Evolutionary conservation across 208 protist species (phyloP).

Genomic region (Leishmania aethiopica): DNA sequence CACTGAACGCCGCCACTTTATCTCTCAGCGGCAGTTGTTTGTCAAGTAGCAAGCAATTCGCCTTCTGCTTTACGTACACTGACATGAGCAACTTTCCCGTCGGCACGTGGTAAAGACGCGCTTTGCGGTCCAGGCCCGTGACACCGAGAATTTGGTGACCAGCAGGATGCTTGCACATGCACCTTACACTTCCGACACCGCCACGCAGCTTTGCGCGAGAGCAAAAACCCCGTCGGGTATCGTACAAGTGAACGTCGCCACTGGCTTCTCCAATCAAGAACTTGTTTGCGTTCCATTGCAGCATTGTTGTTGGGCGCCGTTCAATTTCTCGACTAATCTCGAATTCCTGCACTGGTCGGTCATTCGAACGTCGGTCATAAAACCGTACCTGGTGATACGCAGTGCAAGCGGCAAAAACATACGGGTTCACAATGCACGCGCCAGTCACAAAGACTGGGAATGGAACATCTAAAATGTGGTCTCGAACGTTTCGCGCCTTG

Average conservation of each 20-base stretch:
- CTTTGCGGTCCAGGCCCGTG: constrained; percentile 78
- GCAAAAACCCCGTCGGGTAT: constrained; percentile 82
- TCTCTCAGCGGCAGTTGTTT: constrained; percentile 63
- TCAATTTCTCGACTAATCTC: constrained; percentile 83
- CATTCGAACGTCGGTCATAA: constrained; percentile 76
- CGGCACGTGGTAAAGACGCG: constrained; percentile 81
- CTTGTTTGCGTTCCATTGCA: constrained; percentile 90
- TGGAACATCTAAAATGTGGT: constrained; percentile 82
- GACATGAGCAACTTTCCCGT: constrained; percentile 77
- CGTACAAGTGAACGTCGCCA: constrained; percentile 86
- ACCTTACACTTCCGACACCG: constrained; percentile 82
- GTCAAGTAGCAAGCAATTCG: constrained; percentile 70
- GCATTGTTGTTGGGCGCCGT: constrained; percentile 68
- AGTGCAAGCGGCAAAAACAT: constrained; percentile 74
- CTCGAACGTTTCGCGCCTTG: constrained; percentile 57
- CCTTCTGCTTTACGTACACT: constrained; percentile 78
- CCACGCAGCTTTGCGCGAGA: constrained; percentile 81
- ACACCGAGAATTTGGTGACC: constrained; percentile 81
- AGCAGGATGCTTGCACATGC: constrained; percentile 83
- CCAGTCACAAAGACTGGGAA: constrained; percentile 76
- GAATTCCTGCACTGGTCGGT: constrained; percentile 81
- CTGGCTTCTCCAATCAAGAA: constrained; percentile 86
- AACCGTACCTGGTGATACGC: constrained; percentile 87
- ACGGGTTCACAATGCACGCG: constrained; percentile 75
- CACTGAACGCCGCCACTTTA: constrained; percentile 64